Conservation (phyloP, 441 rosid genomes). For the Biscutella laevigata region DNA sequence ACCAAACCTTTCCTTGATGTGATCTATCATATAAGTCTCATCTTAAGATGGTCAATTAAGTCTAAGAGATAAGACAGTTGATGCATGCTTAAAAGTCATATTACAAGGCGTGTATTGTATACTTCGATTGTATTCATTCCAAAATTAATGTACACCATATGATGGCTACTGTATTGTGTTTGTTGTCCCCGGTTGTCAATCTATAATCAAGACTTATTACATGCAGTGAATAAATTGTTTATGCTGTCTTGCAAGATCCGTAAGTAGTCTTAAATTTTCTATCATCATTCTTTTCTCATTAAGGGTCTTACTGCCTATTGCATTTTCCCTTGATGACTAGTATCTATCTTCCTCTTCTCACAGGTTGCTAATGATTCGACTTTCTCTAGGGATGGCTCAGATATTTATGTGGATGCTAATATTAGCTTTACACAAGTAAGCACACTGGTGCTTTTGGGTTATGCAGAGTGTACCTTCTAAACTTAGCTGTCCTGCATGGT, state of each 20-base stretch:
- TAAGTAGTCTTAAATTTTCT: not conserved
- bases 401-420: conserved; percentile 69
- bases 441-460: conserved; percentile 9
- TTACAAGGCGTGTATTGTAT: not conserved
- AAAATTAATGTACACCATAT: not conserved
- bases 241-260: not conserved
- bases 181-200: not conserved
- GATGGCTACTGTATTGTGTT: conserved; percentile 10
- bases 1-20: not conserved
- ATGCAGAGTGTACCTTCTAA: conserved; percentile 1
- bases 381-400: conserved; percentile 83
- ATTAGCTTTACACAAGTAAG: conserved; percentile 89
- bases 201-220: conserved; percentile 5
- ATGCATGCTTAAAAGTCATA: not conserved
- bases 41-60: conserved; percentile 14
- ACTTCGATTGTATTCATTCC: not conserved
- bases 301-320: not conserved
- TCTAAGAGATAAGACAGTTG: conserved; percentile 1
- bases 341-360: conserved; percentile 19
- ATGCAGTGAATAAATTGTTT: not conserved
- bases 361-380: conserved; percentile 73
- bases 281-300: conserved; percentile 3
- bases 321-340: not conserved
- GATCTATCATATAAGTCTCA: conserved; percentile 1
- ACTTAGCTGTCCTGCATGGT: conserved; percentile 4